Evolutionary conservation across 805 yeast species (phyloP).

Genomic region (Starmera pachycereana): DNA sequence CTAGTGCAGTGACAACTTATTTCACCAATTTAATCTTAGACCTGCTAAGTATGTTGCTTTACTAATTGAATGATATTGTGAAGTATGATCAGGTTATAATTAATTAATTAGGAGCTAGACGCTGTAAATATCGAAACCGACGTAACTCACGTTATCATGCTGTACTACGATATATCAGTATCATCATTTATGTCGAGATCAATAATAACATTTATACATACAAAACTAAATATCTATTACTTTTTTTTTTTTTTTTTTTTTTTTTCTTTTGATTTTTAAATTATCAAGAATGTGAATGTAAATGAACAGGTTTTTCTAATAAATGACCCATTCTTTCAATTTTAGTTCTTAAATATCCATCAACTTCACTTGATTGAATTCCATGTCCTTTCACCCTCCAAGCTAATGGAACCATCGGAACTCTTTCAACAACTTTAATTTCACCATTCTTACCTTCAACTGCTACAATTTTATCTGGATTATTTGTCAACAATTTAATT

Average conservation of each 20-base stretch:
- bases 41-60: too few relatives aligned
- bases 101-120: too few relatives aligned
- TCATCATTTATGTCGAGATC: too few relatives aligned
- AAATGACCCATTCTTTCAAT: slow-evolving; percentile 97
- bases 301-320: slow-evolving; percentile 35
- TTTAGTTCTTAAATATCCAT: slow-evolving; percentile 88
- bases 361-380: slow-evolving; percentile 75
- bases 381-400: slow-evolving; percentile 63
- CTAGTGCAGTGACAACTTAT: too few relatives aligned
- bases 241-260: too few relatives aligned
- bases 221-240: background rate
- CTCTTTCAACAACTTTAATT: slow-evolving; percentile 74
- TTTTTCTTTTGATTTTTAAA: background rate
- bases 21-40: too few relatives aligned
- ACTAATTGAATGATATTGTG: too few relatives aligned
- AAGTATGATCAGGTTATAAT: too few relatives aligned
- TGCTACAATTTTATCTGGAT: slow-evolving; percentile 92
- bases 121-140: too few relatives aligned
- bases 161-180: too few relatives aligned
- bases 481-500: slow-evolving; percentile 78
- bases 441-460: slow-evolving; percentile 79
- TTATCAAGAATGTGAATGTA: slow-evolving; percentile 1
- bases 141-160: too few relatives aligned
- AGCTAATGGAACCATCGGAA: slow-evolving; percentile 94
- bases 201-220: too few relatives aligned